Conservation (phyloP, 805 yeast species). For the Starmerella apicola region DNA sequence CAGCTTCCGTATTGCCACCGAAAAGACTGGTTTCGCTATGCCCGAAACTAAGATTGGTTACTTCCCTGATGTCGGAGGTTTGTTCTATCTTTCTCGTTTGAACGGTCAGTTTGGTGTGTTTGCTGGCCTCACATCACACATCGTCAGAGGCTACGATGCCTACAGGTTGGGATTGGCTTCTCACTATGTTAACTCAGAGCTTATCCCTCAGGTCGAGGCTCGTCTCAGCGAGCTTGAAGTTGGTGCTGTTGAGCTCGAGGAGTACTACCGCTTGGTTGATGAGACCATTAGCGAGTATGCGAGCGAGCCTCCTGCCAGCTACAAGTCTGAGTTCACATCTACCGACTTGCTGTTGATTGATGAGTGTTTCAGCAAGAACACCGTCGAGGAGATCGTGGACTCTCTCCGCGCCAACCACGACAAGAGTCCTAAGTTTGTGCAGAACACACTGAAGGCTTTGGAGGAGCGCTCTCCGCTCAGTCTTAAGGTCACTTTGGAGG, state of each 20-base stretch:
- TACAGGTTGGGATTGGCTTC: constrained; percentile 78
- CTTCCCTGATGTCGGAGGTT: constrained; percentile 90
- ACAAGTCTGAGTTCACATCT: constrained; percentile 40
- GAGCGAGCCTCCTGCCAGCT: constrained; percentile 33
- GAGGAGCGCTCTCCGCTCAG: constrained; percentile 65
- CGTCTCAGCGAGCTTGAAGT: constrained; percentile 53
- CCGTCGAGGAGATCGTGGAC: constrained; percentile 38
- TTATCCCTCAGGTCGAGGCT: constrained; percentile 47
- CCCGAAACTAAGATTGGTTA: constrained; percentile 96
- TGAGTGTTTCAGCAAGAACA: constrained; percentile 42
- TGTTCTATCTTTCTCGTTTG: constrained; percentile 73
- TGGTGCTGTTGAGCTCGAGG: constrained; percentile 18
- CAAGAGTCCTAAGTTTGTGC: constrained; percentile 57
- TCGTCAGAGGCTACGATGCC: constrained; percentile 66
- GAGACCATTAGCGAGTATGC: constrained; percentile 68
- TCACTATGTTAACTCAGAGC: constrained; percentile 65
- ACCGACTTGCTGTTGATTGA: constrained; percentile 57
- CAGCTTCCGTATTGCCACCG: constrained; percentile 89
- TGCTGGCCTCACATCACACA: constrained; percentile 75
- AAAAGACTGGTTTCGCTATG: constrained; percentile 85
- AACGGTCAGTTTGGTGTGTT: constrained; percentile 78
- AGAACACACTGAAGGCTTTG: constrained; percentile 42
- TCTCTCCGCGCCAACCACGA: constrained; percentile 37
- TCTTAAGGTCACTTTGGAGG: constrained; percentile 55
- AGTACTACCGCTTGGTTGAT: constrained; percentile 41